Percentiles rank a stretch among this genome's conserved stretches.
These are phyloP conservation scores for Volvox reticuliferus DNA, from an alignment of 139 green algal genomes.

Conservation along the genomic window DNA sequence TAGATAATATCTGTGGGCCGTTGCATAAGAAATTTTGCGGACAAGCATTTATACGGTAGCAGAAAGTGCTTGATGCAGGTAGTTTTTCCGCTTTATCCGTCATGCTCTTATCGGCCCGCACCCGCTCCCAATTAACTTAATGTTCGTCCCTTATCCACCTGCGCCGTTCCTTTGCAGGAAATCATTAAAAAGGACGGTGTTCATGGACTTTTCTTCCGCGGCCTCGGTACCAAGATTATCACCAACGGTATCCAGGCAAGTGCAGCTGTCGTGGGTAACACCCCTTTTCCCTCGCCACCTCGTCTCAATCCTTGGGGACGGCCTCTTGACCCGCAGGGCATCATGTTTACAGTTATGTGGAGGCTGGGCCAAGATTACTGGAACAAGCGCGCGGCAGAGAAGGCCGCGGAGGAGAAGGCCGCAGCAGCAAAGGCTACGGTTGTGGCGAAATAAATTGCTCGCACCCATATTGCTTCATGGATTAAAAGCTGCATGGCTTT, in stretches of 20 bases:
- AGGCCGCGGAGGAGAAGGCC: conserved; percentile 21
- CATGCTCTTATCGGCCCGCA: too few relatives aligned
- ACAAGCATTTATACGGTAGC: too few relatives aligned
- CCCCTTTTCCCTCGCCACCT: background rate
- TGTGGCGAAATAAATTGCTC: too few relatives aligned
- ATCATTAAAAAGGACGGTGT: conserved; percentile 89
- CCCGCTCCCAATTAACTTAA: too few relatives aligned
- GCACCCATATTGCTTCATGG: too few relatives aligned
- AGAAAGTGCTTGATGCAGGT: too few relatives aligned
- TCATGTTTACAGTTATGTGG: conserved; percentile 90
- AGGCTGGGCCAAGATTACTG: conserved; percentile 80
- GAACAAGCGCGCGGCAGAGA: conserved; percentile 25
- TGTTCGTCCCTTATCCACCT: too few relatives aligned
- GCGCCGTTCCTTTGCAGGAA: conserved; percentile 47
- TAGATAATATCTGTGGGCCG: background rate
- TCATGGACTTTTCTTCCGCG: conserved; percentile 85
- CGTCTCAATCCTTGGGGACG: background rate
- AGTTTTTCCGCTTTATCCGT: too few relatives aligned
- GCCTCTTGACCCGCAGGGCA: conserved; percentile 60
- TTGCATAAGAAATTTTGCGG: too few relatives aligned
- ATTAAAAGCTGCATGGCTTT: too few relatives aligned
- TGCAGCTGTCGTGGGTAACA: background rate
- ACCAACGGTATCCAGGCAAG: conserved; percentile 81
- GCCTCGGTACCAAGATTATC: conserved; percentile 92
- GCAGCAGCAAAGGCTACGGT: background rate